phyloP scores from a whole-genome alignment of 1,284 basidiomycete genomes.

The Peniophora sp. region DNA sequence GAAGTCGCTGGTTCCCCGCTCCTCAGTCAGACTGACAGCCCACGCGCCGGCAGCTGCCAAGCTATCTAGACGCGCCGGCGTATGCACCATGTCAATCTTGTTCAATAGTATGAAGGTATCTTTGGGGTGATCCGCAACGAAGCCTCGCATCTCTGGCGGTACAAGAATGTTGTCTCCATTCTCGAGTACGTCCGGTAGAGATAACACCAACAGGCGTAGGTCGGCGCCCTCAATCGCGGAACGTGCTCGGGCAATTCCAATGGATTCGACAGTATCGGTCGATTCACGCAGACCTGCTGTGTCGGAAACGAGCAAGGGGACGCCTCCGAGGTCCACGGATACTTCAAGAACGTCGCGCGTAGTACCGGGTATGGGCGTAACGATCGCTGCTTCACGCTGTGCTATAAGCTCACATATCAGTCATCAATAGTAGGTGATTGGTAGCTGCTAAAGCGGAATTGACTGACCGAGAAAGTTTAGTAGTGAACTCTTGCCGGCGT shows the following conservation, averaged over 20 bases:
- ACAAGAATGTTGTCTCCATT: slow-evolving; percentile 2
- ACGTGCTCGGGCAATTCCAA: slow-evolving; percentile 71
- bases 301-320: slow-evolving; percentile 75
- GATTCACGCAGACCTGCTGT: slow-evolving; percentile 79
- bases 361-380: slow-evolving; percentile 79
- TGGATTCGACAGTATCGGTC: slow-evolving; percentile 69
- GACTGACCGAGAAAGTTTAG: slow-evolving; percentile 72
- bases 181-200: slow-evolving; percentile 43
- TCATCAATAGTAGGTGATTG: background rate
- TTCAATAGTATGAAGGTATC: slow-evolving; percentile 65
- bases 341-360: slow-evolving; percentile 82
- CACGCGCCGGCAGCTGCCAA: slow-evolving; percentile 27
- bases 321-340: slow-evolving; percentile 78
- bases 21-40: slow-evolving; percentile 57
- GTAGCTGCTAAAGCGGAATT: background rate
- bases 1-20: slow-evolving; percentile 49
- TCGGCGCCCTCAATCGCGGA: slow-evolving; percentile 60
- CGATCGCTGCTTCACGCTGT: slow-evolving; percentile 82
- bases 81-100: slow-evolving; percentile 54
- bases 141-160: slow-evolving; percentile 15
- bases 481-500: slow-evolving; percentile 82
- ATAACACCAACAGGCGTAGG: slow-evolving; percentile 70
- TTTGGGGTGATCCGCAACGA: slow-evolving; percentile 38
- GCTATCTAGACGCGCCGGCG: slow-evolving; percentile 8
- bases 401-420: slow-evolving; percentile 31